phyloP scores from a whole-genome alignment of 768 basidiomycete genomes.

The Leucocoprinus sp. region DNA sequence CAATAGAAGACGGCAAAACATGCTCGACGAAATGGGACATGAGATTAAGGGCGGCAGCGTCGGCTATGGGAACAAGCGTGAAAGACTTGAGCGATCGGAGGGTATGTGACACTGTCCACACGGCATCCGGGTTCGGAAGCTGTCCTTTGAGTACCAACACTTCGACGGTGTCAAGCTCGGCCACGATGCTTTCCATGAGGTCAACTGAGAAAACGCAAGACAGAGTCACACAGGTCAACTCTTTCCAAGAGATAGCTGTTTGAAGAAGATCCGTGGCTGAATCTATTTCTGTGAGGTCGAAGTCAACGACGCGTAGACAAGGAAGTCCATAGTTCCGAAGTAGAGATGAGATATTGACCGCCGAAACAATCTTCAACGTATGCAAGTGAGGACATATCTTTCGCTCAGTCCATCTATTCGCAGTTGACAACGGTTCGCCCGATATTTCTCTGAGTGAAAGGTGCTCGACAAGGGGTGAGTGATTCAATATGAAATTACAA shows the following conservation, averaged over 20 bases:
- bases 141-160: background rate
- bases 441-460: background rate
- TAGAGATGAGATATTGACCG: background rate
- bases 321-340: background rate
- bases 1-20: background rate
- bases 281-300: background rate
- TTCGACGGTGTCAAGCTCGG: background rate
- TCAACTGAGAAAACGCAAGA: background rate
- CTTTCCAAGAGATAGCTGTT: background rate
- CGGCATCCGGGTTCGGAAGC: background rate
- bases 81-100: slow-evolving; percentile 3
- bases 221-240: background rate
- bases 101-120: background rate
- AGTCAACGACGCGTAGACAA: background rate
- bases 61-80: background rate
- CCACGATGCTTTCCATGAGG: background rate
- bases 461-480: background rate
- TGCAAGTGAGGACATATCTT: background rate
- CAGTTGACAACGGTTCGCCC: background rate
- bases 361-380: background rate
- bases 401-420: background rate
- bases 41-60: background rate
- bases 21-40: background rate
- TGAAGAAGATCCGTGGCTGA: background rate
- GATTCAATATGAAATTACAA: background rate